Evolutionary conservation across 192 early-diverging fungal genomes (phyloP), one percentile per base, ranked within the genome.

Genomic region (Coemansia sp.): DNA sequence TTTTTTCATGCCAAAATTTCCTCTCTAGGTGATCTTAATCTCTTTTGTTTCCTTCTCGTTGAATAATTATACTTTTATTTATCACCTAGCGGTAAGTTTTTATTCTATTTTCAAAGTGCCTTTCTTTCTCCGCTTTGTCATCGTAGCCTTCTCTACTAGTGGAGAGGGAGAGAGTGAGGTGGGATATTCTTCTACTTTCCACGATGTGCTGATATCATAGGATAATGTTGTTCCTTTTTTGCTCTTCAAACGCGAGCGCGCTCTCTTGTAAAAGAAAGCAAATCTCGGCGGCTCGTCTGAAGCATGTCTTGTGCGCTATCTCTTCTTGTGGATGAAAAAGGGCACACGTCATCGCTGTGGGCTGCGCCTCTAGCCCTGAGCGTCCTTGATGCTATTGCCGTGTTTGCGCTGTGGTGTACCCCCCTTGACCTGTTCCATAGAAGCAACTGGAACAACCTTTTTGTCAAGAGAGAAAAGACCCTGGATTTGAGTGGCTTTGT

Each of bases 1-100:
- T 30, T 59, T 59, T 39, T 59, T 59, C 57, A 14, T 46, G 44
- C 44, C 44, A 46, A 14, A 46, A 18, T 46, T 53, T 71, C 66
- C 39, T 49, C 41, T 15, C 58, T 23, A 51, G 39, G 62, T 79
- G 65, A 79, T 79, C 62, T 65, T 79, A 75, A 79, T 79, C 63
- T 67, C 48, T 64, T 55, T 66, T 67, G 53, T 67, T 64, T 66
- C 46, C 58, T 38, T 34, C 43, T 21, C 39, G 64, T 60, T 79
- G 62, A 79, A 71, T 65, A 74, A 67, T 79, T 71, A 74, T 69
- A 63, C 21, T 44, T 61, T 53, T 51, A 71, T 30, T 72, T 72
- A 66, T 14, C 24, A 59, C 57, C 57, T 35, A 35, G 10, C 38
- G 49, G 69, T 71, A 71, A 71, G 69, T 64, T 59, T 44, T 62